Evolutionary conservation across 345 rosid species (phyloP).

Genomic region (Eucalyptus curtisii): DNA sequence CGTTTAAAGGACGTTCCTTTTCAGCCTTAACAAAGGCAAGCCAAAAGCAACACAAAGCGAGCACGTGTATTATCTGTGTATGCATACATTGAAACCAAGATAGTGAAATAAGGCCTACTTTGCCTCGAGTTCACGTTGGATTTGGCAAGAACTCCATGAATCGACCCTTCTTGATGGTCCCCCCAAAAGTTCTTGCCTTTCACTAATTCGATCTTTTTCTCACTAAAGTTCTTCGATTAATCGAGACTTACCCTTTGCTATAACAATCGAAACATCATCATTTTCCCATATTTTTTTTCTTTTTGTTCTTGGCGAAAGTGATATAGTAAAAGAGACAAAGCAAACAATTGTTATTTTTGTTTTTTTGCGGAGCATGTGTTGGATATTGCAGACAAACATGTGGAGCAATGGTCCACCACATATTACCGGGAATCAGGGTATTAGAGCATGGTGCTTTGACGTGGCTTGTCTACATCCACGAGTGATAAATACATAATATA

Average conservation of each 20-base stretch:
- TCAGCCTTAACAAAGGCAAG: not conserved
- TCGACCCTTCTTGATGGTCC: not conserved
- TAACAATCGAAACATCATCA: not conserved
- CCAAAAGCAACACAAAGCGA: not conserved
- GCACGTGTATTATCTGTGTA: rapidly evolving
- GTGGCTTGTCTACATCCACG: not conserved
- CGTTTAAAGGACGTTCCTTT: not conserved
- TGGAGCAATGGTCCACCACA: not conserved
- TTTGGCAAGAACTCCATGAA: not conserved
- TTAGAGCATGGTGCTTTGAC: not conserved
- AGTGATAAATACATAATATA: not conserved
- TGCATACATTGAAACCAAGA: not conserved
- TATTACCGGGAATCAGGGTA: not conserved
- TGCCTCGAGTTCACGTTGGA: not conserved
- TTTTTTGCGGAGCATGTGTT: not conserved
- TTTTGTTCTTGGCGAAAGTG: not conserved
- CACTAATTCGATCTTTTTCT: not conserved
- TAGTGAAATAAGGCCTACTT: not conserved
- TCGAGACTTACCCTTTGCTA: not conserved
- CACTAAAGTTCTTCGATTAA: not conserved
- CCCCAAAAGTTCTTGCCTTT: not conserved
- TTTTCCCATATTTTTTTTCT: not conserved
- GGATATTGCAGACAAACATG: not conserved
- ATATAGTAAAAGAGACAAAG: not conserved
- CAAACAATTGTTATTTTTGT: not conserved